Evolutionary conservation across 2,329 filamentous ascomycete genomes (phyloP).

Genomic region (Paecilomyces niveus): DNA sequence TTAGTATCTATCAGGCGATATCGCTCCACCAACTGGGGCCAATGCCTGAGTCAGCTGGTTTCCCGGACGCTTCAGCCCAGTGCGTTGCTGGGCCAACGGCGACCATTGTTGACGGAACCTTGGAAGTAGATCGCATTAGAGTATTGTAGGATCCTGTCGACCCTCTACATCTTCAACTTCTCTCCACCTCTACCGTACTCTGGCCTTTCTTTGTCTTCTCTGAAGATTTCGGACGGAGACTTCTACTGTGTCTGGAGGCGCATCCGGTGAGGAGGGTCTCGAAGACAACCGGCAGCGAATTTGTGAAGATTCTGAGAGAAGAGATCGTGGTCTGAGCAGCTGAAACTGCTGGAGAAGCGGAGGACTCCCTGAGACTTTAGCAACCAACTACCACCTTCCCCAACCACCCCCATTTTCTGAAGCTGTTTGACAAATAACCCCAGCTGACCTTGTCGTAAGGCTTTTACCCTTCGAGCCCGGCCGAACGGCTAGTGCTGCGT

Average conservation of each 20-base stretch:
- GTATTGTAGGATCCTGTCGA: constrained; percentile 3
- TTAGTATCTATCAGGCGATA: neutral
- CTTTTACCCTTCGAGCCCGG: neutral
- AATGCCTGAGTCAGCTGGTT: constrained; percentile 20
- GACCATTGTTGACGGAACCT: constrained; percentile 32
- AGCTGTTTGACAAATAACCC: neutral
- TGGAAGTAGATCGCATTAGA: constrained; percentile 26
- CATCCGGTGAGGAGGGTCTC: neutral
- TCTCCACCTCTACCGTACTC: constrained; percentile 15
- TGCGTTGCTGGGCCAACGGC: constrained; percentile 32
- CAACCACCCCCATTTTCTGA: neutral
- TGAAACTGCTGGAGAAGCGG: neutral
- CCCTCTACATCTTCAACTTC: constrained; percentile 19
- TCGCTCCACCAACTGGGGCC: constrained; percentile 2
- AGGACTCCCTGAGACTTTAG: neutral
- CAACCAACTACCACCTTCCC: neutral
- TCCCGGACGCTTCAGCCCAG: constrained; percentile 21
- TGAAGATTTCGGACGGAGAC: neutral
- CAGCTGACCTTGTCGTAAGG: neutral
- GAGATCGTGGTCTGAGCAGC: neutral
- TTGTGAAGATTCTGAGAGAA: neutral
- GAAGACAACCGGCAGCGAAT: neutral
- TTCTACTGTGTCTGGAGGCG: neutral
- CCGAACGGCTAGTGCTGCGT: constrained; percentile 78
- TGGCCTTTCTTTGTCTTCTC: neutral